These are phyloP conservation scores for Fomitopsis pinicola DNA, from an alignment of 1,284 basidiomycete species.

Conservation along the genomic window DNA sequence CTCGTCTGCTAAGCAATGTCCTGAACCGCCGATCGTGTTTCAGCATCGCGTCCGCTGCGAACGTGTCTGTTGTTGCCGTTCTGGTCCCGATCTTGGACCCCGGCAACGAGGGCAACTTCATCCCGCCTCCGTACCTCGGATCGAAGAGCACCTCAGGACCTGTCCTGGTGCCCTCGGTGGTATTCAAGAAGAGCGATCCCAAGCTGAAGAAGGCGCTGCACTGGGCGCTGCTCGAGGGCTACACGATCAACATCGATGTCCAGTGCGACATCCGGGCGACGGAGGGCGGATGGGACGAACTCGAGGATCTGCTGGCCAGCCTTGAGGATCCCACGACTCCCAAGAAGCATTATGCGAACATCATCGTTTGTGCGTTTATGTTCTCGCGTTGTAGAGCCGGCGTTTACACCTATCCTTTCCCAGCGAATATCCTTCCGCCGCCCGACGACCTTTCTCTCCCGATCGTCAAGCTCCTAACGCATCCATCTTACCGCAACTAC, in stretches of 20 bases:
- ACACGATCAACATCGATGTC: conserved; percentile 67
- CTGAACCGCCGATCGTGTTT: conserved; percentile 9
- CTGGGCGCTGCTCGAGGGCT: conserved; percentile 60
- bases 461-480: conserved; percentile 73
- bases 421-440: conserved; percentile 85
- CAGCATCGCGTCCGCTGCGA: conserved; percentile 10
- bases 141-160: conserved; percentile 31
- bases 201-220: conserved; percentile 47
- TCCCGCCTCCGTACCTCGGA: conserved; percentile 36
- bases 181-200: conserved; percentile 46
- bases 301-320: conserved; percentile 72
- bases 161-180: conserved; percentile 50
- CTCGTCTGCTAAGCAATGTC: not conserved
- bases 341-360: conserved; percentile 28
- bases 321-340: conserved; percentile 37
- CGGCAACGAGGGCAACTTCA: conserved; percentile 28
- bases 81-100: conserved; percentile 51
- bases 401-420: not conserved
- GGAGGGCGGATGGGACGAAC: conserved; percentile 61
- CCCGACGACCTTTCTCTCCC: conserved; percentile 69
- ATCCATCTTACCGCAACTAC: conserved; percentile 70
- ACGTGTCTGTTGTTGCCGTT: conserved; percentile 14
- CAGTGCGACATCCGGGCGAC: conserved; percentile 41
- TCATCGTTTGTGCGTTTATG: conserved; percentile 67
- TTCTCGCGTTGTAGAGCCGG: not conserved